phyloP scores from a whole-genome alignment of 2,329 filamentous ascomycete species.

The Sclerotiophoma versabilis region DNA sequence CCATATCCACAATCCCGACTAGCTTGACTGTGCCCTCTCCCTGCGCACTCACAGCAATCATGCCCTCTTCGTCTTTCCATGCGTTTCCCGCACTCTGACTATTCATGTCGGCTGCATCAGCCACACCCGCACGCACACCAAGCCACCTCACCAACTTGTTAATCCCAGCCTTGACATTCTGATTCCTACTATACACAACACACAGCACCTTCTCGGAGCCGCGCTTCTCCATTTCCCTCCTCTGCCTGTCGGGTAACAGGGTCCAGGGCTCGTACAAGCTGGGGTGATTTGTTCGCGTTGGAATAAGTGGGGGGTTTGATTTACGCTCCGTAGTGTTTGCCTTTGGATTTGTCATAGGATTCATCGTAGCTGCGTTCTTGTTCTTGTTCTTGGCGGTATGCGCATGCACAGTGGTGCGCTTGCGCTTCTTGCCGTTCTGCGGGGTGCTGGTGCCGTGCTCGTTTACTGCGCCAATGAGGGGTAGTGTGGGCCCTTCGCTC shows the following conservation, averaged over 20 bases:
- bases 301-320: too few relatives aligned
- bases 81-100: too few relatives aligned
- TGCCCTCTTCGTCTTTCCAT: not conserved
- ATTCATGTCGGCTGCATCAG: too few relatives aligned
- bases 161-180: constrained; percentile 30
- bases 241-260: constrained; percentile 16
- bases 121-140: not conserved
- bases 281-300: constrained; percentile 17
- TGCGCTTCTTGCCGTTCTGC: constrained; percentile 15
- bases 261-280: constrained; percentile 31
- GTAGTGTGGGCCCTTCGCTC: constrained; percentile 33
- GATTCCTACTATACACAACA: constrained; percentile 30
- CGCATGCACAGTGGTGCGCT: not conserved
- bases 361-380: too few relatives aligned
- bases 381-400: not conserved
- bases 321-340: too few relatives aligned
- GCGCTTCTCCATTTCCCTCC: not conserved
- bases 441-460: not conserved
- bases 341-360: too few relatives aligned
- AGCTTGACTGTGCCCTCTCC: constrained; percentile 29
- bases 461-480: constrained; percentile 15
- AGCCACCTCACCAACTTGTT: constrained; percentile 22
- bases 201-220: not conserved
- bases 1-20: constrained; percentile 32
- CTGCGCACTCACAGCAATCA: constrained; percentile 32